Percentiles rank a stretch among this genome's conserved stretches.
These are phyloP conservation scores for Scedosporium aurantiacum DNA, from an alignment of 2,329 filamentous ascomycete species.

Conservation along the genomic window DNA sequence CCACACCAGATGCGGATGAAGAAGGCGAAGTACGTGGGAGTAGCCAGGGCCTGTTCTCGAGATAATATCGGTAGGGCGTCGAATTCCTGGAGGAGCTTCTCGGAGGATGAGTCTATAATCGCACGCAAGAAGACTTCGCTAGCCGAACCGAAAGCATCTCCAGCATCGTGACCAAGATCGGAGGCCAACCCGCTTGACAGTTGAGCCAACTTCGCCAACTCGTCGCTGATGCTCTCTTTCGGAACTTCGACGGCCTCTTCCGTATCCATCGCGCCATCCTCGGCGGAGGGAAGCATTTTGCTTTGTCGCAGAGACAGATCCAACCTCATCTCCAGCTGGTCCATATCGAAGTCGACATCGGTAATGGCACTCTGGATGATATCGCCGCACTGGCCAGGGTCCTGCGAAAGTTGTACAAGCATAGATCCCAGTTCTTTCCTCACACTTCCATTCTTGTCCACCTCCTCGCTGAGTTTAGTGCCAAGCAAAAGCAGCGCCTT, in stretches of 20 bases:
- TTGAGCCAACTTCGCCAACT: conserved; percentile 26
- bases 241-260: conserved; percentile 14
- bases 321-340: conserved; percentile 63
- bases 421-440: conserved; percentile 55
- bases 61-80: conserved; percentile 44
- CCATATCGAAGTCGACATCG: conserved; percentile 59
- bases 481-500: conserved; percentile 53
- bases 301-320: conserved; percentile 55
- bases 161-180: conserved; percentile 40
- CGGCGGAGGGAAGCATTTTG: conserved; percentile 35
- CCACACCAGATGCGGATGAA: conserved; percentile 66
- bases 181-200: conserved; percentile 29
- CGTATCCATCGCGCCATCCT: conserved; percentile 37
- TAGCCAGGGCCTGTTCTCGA: conserved; percentile 41
- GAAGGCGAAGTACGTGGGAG: conserved; percentile 63
- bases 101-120: conserved; percentile 33
- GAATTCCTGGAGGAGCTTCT: conserved; percentile 35
- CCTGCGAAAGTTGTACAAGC: conserved; percentile 55
- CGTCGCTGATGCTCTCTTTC: conserved; percentile 26
- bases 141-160: conserved; percentile 45
- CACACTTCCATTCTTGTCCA: conserved; percentile 42
- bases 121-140: conserved; percentile 42
- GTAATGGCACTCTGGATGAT: conserved; percentile 58
- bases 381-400: conserved; percentile 44
- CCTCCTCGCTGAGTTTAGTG: conserved; percentile 43